These are phyloP conservation scores for Cercophora sp. DNA, from an alignment of 495 filamentous ascomycete species.

Conservation along the genomic window DNA sequence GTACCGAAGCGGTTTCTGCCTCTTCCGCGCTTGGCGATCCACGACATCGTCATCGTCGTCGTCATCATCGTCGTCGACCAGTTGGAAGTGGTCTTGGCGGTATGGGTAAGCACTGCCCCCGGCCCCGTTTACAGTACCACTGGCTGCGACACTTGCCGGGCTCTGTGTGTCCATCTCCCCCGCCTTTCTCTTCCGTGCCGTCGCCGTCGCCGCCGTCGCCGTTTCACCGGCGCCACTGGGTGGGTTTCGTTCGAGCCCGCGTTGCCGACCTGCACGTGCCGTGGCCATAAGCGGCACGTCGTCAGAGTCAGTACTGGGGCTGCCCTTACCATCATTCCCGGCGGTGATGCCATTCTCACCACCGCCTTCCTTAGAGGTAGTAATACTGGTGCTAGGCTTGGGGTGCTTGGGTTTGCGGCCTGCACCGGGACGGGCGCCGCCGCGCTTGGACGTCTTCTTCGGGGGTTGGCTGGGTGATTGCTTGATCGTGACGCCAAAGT, in stretches of 20 bases:
- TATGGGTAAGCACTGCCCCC: slow-evolving; percentile 1
- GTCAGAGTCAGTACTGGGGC: slow-evolving; percentile 11
- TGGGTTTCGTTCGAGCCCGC: neutral
- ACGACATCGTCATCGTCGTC: slow-evolving; percentile 16
- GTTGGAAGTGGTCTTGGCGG: slow-evolving; percentile 16
- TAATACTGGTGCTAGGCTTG: neutral
- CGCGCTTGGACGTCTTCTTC: slow-evolving; percentile 29
- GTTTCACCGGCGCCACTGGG: neutral
- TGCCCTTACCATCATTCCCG: slow-evolving; percentile 1
- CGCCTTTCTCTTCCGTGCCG: slow-evolving; percentile 17
- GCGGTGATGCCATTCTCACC: neutral
- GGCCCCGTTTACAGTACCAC: neutral
- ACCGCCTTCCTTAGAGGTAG: neutral
- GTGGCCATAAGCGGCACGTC: slow-evolving; percentile 15
- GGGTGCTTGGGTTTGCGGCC: slow-evolving; percentile 29
- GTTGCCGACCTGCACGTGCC: slow-evolving; percentile 1
- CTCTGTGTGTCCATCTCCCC: neutral
- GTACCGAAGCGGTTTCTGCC: slow-evolving; percentile 26
- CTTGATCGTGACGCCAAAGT: neutral
- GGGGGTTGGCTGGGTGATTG: neutral
- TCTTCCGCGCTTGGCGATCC: slow-evolving; percentile 16
- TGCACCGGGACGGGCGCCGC: slow-evolving; percentile 30
- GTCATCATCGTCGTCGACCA: slow-evolving; percentile 12
- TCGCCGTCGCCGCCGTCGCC: neutral
- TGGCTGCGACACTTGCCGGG: neutral